Percentiles rank a stretch among this genome's conserved stretches.
phyloP scores from a whole-genome alignment of 257 asterid genomes.

The Fraxinus anomala region DNA sequence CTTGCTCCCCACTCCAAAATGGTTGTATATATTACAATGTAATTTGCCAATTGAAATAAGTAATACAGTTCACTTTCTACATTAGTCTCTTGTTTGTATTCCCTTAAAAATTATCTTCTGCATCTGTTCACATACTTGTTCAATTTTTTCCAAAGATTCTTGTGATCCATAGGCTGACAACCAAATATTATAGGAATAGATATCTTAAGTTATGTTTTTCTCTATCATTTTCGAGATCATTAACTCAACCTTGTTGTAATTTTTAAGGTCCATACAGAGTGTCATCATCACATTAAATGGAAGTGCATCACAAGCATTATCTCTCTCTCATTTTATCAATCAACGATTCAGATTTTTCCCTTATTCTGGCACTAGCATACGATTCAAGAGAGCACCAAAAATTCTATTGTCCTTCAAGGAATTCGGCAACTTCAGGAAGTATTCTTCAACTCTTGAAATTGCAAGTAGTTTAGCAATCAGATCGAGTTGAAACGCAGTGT shows the following conservation, averaged over 20 bases:
- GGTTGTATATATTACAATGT: too few relatives aligned
- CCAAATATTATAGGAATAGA: slow-evolving; percentile 50
- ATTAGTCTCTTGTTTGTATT: too few relatives aligned
- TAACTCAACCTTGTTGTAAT: slow-evolving; percentile 37
- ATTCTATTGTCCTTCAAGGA: slow-evolving; percentile 39
- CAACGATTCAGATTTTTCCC: slow-evolving; percentile 49
- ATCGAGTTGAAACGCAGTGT: slow-evolving; percentile 46
- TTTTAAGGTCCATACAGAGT: slow-evolving; percentile 43
- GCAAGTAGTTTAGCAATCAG: slow-evolving; percentile 46
- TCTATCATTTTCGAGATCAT: slow-evolving; percentile 44
- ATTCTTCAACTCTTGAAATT: slow-evolving; percentile 45
- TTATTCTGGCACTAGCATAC: slow-evolving; percentile 38
- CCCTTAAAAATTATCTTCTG: too few relatives aligned
- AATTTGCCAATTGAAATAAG: too few relatives aligned
- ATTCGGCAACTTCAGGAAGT: slow-evolving; percentile 40
- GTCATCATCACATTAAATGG: slow-evolving; percentile 52
- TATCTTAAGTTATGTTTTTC: slow-evolving; percentile 33
- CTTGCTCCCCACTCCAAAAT: too few relatives aligned
- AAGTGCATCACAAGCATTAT: slow-evolving; percentile 38
- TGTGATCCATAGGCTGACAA: slow-evolving; percentile 38
- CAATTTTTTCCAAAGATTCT: slow-evolving; percentile 43
- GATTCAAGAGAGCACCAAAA: slow-evolving; percentile 47
- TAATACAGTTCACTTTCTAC: too few relatives aligned
- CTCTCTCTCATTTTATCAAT: slow-evolving; percentile 40
- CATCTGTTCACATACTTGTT: slow-evolving; percentile 25